These are phyloP conservation scores for Monascus ruber DNA, from an alignment of 2,329 filamentous ascomycete genomes.

Conservation along the genomic window DNA sequence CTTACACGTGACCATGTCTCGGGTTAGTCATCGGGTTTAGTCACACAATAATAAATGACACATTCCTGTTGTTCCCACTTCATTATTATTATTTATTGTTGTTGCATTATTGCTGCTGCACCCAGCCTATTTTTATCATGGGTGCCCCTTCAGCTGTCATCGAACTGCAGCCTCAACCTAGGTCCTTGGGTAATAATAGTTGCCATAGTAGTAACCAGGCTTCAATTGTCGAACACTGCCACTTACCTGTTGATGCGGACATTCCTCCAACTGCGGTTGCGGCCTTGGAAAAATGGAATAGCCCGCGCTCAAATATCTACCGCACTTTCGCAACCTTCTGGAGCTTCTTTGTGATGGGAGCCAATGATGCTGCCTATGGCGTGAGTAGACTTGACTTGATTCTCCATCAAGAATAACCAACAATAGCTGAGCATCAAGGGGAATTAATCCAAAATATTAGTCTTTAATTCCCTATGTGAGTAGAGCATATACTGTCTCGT, in stretches of 20 bases:
- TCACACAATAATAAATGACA: no score
- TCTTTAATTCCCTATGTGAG: constrained; percentile 43
- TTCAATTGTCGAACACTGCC: no score
- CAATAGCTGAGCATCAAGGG: neutral
- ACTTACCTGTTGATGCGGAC: neutral
- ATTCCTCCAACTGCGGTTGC: neutral
- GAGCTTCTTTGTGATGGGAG: constrained; percentile 47
- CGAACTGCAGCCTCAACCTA: no score
- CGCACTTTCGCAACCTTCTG: constrained; percentile 45
- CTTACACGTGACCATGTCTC: no score
- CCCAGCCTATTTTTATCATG: no score
- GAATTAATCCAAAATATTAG: constrained; percentile 14
- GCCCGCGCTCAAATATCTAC: constrained; percentile 38
- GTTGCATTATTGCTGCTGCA: no score
- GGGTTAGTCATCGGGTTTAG: no score
- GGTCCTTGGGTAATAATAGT: no score
- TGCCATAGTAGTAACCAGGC: no score
- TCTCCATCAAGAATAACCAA: constrained; percentile 4
- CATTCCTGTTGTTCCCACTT: no score
- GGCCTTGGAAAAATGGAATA: constrained; percentile 36
- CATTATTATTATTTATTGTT: no score
- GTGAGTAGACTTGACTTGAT: constrained; percentile 26
- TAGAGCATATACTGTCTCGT: constrained; percentile 3
- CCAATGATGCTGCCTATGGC: constrained; percentile 49
- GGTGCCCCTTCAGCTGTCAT: no score